A percentile compares a stretch with the other conserved stretches of the same genome.
These are phyloP conservation scores for Phytophthora europaea DNA, from an alignment of 352 stramenopile species.

Conservation along the genomic window DNA sequence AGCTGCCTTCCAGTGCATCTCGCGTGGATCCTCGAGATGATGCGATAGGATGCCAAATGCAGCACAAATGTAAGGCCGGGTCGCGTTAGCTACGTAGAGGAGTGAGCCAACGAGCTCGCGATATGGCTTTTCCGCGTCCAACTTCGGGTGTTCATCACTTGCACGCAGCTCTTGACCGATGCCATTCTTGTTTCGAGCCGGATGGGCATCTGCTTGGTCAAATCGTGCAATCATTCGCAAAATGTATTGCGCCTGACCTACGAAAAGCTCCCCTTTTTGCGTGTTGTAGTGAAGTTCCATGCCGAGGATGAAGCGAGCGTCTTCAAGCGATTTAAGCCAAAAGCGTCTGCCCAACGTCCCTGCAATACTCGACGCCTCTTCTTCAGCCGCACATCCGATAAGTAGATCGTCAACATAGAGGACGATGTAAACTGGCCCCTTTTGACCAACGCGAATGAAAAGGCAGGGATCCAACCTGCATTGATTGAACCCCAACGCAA, in stretches of 20 bases:
- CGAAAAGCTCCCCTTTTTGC: no score
- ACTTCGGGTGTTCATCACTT: conserved; percentile 2
- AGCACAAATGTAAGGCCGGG: conserved; percentile 26
- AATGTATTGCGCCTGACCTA: no score
- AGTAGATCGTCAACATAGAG: conserved; percentile 22
- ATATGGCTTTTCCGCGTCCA: conserved; percentile 10
- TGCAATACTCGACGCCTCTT: not conserved
- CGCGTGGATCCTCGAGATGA: no score
- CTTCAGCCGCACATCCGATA: conserved; percentile 1
- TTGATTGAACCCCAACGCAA: not conserved
- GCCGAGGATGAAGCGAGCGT: not conserved
- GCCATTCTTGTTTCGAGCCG: conserved; percentile 9
- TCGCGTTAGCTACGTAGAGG: conserved; percentile 34
- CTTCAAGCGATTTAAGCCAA: conserved; percentile 22
- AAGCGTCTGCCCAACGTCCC: conserved; percentile 3
- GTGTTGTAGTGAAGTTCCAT: no score
- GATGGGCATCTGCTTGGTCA: conserved; percentile 1
- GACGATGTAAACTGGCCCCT: conserved; percentile 3
- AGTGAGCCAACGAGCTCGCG: conserved; percentile 19
- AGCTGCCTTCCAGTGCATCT: no score
- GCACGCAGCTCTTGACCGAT: conserved; percentile 6
- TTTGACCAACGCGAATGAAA: not conserved
- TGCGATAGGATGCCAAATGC: not conserved
- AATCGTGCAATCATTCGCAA: not conserved
- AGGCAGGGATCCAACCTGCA: conserved; percentile 10